These are phyloP conservation scores for Aspergillus kassunensis DNA, from an alignment of 495 filamentous ascomycete species.

Conservation along the genomic window DNA sequence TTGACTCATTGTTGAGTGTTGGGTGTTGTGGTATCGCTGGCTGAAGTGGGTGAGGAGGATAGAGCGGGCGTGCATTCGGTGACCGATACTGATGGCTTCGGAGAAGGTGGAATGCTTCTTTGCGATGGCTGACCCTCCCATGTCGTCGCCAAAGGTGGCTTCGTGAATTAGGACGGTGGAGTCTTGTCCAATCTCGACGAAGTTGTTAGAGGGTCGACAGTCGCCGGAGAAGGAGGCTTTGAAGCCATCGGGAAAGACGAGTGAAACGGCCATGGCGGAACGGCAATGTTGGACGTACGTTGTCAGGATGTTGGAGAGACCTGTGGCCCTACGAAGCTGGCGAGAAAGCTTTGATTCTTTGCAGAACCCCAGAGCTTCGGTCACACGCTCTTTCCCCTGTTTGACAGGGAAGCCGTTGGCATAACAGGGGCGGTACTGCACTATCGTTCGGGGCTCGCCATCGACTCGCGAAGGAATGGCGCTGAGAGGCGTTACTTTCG, in stretches of 20 bases:
- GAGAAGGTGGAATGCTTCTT: slow-evolving; percentile 87
- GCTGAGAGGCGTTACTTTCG: slow-evolving; percentile 50
- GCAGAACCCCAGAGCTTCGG: slow-evolving; percentile 26
- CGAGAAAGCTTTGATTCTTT: slow-evolving; percentile 24
- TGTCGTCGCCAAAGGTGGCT: slow-evolving; percentile 89
- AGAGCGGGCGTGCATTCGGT: slow-evolving; percentile 68
- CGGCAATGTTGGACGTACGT: slow-evolving; percentile 72
- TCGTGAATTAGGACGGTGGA: slow-evolving; percentile 89
- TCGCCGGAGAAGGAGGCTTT: slow-evolving; percentile 92
- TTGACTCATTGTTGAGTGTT: too few relatives aligned
- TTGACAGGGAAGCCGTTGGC: slow-evolving; percentile 28
- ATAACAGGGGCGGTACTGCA: slow-evolving; percentile 30
- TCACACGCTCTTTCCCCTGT: slow-evolving; percentile 1
- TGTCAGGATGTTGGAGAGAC: slow-evolving; percentile 44
- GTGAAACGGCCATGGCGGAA: slow-evolving; percentile 67
- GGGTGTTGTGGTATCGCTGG: slow-evolving; percentile 96
- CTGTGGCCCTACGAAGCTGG: slow-evolving; percentile 38
- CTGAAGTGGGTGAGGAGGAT: slow-evolving; percentile 90
- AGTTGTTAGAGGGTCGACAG: slow-evolving; percentile 70
- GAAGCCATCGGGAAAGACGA: slow-evolving; percentile 75
- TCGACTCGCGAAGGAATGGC: slow-evolving; percentile 19
- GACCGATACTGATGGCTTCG: slow-evolving; percentile 77
- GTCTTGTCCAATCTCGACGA: slow-evolving; percentile 65
- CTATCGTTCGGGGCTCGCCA: slow-evolving; percentile 19
- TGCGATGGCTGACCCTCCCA: slow-evolving; percentile 68